phyloP scores from a whole-genome alignment of 2,329 filamentous ascomycete species.

The Colletotrichum karsti region DNA sequence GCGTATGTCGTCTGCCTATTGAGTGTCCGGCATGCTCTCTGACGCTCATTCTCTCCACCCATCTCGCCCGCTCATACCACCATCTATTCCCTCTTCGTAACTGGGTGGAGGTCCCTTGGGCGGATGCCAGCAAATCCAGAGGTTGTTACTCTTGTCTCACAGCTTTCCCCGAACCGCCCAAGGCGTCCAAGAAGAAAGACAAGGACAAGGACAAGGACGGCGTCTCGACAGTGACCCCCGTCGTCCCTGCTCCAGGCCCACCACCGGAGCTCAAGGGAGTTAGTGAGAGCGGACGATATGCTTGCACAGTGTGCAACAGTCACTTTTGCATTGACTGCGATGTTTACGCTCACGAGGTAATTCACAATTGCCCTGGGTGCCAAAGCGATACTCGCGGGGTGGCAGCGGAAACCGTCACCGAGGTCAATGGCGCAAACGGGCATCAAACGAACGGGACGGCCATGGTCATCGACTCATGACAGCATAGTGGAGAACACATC shows the following conservation, averaged over 20 bases:
- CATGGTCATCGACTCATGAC: slow-evolving; percentile 53
- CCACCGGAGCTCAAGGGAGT: slow-evolving; percentile 64
- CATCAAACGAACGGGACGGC: slow-evolving; percentile 44
- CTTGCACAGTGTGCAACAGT: slow-evolving; percentile 83
- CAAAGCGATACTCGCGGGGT: slow-evolving; percentile 58
- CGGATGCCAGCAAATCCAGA: slow-evolving; percentile 66
- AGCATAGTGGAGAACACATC: too few relatives aligned
- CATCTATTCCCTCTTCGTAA: slow-evolving; percentile 90
- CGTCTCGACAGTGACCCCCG: slow-evolving; percentile 23
- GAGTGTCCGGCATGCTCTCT: slow-evolving; percentile 93
- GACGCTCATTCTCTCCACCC: slow-evolving; percentile 92
- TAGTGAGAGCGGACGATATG: slow-evolving; percentile 88
- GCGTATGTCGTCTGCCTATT: slow-evolving; percentile 89
- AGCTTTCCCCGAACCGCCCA: slow-evolving; percentile 68
- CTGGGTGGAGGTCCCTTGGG: slow-evolving; percentile 91
- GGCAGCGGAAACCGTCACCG: slow-evolving; percentile 30
- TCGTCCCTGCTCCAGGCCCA: slow-evolving; percentile 31
- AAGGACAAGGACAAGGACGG: slow-evolving; percentile 30
- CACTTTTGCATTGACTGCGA: slow-evolving; percentile 99
- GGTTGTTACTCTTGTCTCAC: slow-evolving; percentile 83
- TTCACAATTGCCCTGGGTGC: slow-evolving; percentile 97
- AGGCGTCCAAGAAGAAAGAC: slow-evolving; percentile 31
- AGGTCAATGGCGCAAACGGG: slow-evolving; percentile 38
- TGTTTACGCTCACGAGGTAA: slow-evolving; percentile 90
- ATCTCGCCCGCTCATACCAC: slow-evolving; percentile 91